Evolutionary conservation across 345 rosid genomes (phyloP).

Genomic region (Adansonia digitata): DNA sequence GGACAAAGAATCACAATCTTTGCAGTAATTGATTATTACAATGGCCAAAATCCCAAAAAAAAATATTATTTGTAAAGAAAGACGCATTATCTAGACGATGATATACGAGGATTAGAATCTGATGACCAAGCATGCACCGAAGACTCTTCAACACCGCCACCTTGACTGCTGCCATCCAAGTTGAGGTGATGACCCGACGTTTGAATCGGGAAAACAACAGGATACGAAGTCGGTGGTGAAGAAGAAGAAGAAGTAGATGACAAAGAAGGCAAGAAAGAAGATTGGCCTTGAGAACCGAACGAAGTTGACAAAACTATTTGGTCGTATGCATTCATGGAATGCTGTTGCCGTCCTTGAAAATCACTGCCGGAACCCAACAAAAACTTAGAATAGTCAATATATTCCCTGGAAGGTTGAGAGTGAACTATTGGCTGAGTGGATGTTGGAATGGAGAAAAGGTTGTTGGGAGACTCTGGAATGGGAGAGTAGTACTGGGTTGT

Average conservation of each 20-base stretch:
- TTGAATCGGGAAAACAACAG: conserved; percentile 12
- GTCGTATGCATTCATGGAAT: conserved; percentile 27
- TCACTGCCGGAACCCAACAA: conserved; percentile 13
- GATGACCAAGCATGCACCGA: conserved; percentile 8
- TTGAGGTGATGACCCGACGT: conserved; percentile 15
- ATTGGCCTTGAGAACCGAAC: conserved; percentile 20
- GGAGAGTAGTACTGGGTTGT: conserved; percentile 33
- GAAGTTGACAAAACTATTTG: conserved; percentile 39
- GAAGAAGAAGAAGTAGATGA: conserved; percentile 24
- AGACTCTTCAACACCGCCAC: conserved; percentile 3
- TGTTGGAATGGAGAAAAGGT: conserved; percentile 25
- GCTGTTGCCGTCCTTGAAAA: conserved; percentile 15
- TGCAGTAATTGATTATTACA: no score
- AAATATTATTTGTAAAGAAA: neutral
- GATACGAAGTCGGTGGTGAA: conserved; percentile 18
- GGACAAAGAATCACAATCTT: no score
- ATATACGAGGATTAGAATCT: neutral
- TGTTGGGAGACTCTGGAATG: conserved; percentile 23
- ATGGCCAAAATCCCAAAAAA: neutral
- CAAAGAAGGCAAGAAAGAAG: conserved; percentile 23
- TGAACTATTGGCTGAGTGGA: conserved; percentile 20
- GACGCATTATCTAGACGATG: neutral
- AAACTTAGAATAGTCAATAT: conserved; percentile 6
- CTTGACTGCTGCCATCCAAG: conserved; percentile 4
- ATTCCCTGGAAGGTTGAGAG: conserved; percentile 15